Base-by-base conservation (phyloP, 192 early-diverging fungal genomes). In the Thoreauomyces humboldtii region DNA sequence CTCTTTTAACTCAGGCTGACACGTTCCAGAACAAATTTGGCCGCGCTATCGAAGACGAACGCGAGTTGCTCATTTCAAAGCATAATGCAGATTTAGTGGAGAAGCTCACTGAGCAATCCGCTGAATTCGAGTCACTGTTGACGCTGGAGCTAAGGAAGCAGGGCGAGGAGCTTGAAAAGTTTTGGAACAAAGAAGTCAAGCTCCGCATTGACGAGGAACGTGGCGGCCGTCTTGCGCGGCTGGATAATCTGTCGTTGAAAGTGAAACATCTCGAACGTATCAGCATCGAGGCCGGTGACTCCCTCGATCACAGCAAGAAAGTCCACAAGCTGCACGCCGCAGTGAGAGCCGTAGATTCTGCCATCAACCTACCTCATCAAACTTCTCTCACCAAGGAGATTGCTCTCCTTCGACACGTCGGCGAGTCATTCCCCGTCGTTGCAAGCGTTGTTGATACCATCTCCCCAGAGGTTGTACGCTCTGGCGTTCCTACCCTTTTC, bases 171-270 rank as follows among this genome's bases (percentile, higher is more conserved):
- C 75, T 93, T 67, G 86, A 93, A 74, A 59, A 61, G 55, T 41
- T 51, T 36, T 98, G 90, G 82, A 76, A 87, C 51, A 77, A 85
- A 32, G 84, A 93, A 67, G 85, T 93, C 69, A 88, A 86, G 52
- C 73, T 76, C 21, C 76, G 87, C 31, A 88, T 98, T 28, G 95
- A 98, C 59, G 78, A 89, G 45, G 95, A 98, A 78, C 88, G 95
- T 57, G 85, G 84, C 21, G 92, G 92, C 15, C 89, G 95, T 17
- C 75, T 98, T 58, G 91, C 91, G 7, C 81, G 87, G 35, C 69
- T 98, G 42, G 92, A 95, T 70, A 83, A 89, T 50, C 83, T 98
- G 45, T 81, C 83, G 56, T 66, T 86, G 21, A 89, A 91, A 68
- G 71, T 93, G 25, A 88, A 87, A 65, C 75, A 87, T 36, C 80